Base-by-base conservation (phyloP, 2,329 filamentous ascomycete genomes). In the Cryphonectria nitschkei region DNA sequence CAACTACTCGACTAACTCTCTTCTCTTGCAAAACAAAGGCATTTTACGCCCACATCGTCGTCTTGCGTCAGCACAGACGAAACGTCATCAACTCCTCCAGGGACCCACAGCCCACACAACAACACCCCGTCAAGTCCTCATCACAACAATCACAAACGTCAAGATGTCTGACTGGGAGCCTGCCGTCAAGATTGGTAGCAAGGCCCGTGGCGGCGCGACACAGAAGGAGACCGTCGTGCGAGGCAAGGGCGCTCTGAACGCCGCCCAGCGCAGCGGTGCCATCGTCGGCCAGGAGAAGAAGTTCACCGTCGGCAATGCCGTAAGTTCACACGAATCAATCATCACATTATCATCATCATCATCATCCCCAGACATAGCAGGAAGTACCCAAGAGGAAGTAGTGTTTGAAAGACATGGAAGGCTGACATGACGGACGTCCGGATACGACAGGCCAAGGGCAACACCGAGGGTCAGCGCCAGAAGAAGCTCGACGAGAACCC, bases 401-500 rank as follows among this genome's bases (percentile, higher is more conserved):
- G 52, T 26, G 26, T 7, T 32, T 8, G 29, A 32, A 2, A 13
- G 2, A 14, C 26, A 14, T 29, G 14, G 14, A 14, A 32, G 13
- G 54, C 61, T 64, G 41, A 64, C 61, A 43, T 16, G 22, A 19
- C 29, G 5, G 5, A 29, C 14, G 26, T 34, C 6, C 13, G 29
- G 46, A 50, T 50, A 46, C 85, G 74, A 74, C 83, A 73, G 71
- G 71, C 61, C 66, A 71, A 71, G 66, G 16, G 63, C 72, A 84
- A 83, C 73, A 86, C 86, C 75, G 95, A 98, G 84, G 96, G 96
- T 77, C 96, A 99, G 85, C 95, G 93, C 80, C 88, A 98, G 75
- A 98, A 96, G 76, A 98, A 98, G 87, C 95, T 99, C 82, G 96
- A 98, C 87, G 95, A 95, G 76, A 91, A 90, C 80, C 95, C 98